Evolutionary conservation across 495 filamentous ascomycete species (phyloP).

Genomic region (Trypethelium eluteriae): DNA sequence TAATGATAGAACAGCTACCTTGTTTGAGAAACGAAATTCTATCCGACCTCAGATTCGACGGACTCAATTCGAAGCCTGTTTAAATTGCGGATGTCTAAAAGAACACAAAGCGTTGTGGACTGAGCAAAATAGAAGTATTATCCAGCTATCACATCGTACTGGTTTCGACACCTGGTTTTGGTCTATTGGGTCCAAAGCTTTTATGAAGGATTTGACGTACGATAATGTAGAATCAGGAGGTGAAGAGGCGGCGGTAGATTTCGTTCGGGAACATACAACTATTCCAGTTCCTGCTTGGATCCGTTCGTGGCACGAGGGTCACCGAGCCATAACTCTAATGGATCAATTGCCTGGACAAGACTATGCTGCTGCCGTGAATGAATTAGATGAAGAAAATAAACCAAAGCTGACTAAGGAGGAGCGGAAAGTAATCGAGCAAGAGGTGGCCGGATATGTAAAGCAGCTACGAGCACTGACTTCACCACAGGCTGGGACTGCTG

Average conservation of each 20-base stretch:
- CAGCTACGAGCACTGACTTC: neutral
- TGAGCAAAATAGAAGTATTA: neutral
- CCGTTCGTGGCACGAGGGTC: neutral
- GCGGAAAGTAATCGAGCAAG: neutral
- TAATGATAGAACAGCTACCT: neutral
- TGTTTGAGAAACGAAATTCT: neutral
- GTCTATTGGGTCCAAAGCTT: neutral
- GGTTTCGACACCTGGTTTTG: neutral
- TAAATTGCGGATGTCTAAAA: neutral
- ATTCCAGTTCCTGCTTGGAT: constrained; percentile 1
- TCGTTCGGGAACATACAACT: neutral
- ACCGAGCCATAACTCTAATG: neutral
- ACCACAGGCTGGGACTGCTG: neutral
- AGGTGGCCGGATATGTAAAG: neutral
- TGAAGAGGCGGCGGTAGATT: neutral
- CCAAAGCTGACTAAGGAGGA: neutral
- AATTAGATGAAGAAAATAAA: neutral
- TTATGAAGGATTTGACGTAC: neutral
- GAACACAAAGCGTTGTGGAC: neutral
- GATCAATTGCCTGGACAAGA: neutral
- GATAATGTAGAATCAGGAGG: neutral
- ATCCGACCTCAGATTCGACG: neutral
- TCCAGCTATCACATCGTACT: neutral
- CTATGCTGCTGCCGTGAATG: neutral
- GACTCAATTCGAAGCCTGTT: neutral